phyloP scores from a whole-genome alignment of 805 yeast genomes.

The Candida ortonii region DNA sequence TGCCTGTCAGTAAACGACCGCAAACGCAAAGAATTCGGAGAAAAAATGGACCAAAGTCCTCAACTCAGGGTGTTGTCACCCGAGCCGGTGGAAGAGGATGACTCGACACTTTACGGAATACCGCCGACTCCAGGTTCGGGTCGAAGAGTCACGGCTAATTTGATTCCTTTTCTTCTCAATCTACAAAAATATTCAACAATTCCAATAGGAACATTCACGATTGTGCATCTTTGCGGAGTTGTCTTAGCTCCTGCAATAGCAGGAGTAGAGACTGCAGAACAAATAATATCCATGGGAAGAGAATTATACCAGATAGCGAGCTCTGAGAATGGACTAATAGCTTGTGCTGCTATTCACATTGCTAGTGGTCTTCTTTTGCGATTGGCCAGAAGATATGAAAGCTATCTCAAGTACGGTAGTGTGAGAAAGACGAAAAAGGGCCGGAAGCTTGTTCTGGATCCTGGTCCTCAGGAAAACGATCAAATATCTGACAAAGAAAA shows the following conservation, averaged over 20 bases:
- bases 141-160: slow-evolving; percentile 6
- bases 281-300: slow-evolving; percentile 57
- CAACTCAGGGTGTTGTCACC: slow-evolving; percentile 17
- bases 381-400: slow-evolving; percentile 33
- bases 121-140: slow-evolving; percentile 17
- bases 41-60: background rate
- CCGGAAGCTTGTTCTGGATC: slow-evolving; percentile 1
- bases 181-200: slow-evolving; percentile 62
- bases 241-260: slow-evolving; percentile 49
- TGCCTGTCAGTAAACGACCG: background rate
- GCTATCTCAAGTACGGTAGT: slow-evolving; percentile 27
- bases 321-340: slow-evolving; percentile 50
- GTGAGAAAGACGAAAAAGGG: slow-evolving; percentile 9
- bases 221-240: slow-evolving; percentile 56
- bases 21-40: background rate
- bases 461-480: slow-evolving; percentile 17
- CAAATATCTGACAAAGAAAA: slow-evolving; percentile 37
- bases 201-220: slow-evolving; percentile 52
- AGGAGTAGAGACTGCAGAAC: slow-evolving; percentile 45
- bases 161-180: slow-evolving; percentile 20
- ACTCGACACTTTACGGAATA: slow-evolving; percentile 14
- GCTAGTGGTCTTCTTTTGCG: slow-evolving; percentile 50
- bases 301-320: slow-evolving; percentile 55
- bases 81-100: slow-evolving; percentile 20
- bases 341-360: slow-evolving; percentile 48